Percentiles rank a stretch among this genome's conserved stretches.
These are phyloP conservation scores for Sophora flavescens DNA, from an alignment of 306 rosid genomes.

Conservation along the genomic window DNA sequence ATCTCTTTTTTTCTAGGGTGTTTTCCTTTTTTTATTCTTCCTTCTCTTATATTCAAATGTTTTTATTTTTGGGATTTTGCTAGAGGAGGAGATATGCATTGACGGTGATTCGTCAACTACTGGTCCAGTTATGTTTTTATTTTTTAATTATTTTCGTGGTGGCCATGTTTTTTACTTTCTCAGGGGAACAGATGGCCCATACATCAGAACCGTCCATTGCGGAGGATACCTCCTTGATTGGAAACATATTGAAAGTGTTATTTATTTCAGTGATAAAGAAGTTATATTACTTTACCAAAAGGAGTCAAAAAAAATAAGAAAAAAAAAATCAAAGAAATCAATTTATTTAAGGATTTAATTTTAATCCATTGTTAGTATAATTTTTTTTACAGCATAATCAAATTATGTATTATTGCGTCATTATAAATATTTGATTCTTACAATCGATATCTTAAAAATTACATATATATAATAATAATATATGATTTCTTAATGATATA, in stretches of 20 bases:
- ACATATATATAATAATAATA: too few species aligned
- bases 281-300: slow-evolving; percentile 1
- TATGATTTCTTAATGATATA: too few species aligned
- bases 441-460: too few species aligned
- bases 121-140: slow-evolving; percentile 56
- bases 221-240: slow-evolving; percentile 48
- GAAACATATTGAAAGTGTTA: slow-evolving; percentile 1
- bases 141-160: slow-evolving; percentile 39
- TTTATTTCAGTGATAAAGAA: slow-evolving; percentile 8
- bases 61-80: slow-evolving; percentile 53
- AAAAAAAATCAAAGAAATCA: neutral
- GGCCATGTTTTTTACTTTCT: slow-evolving; percentile 48
- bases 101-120: slow-evolving; percentile 89
- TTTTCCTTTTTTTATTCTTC: slow-evolving; percentile 21
- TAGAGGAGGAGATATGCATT: slow-evolving; percentile 55
- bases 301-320: neutral
- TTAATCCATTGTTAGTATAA: too few species aligned
- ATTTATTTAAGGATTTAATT: neutral
- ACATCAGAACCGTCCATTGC: slow-evolving; percentile 59
- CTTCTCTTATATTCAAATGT: slow-evolving; percentile 37
- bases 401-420: too few species aligned
- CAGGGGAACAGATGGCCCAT: slow-evolving; percentile 46
- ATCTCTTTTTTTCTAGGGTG: slow-evolving; percentile 47
- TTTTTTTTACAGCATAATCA: too few species aligned
- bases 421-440: too few species aligned